Evolutionary conservation across 1,284 basidiomycete genomes (phyloP), one percentile per base, ranked within the genome.

Genomic region (Porogramme epimiltina): DNA sequence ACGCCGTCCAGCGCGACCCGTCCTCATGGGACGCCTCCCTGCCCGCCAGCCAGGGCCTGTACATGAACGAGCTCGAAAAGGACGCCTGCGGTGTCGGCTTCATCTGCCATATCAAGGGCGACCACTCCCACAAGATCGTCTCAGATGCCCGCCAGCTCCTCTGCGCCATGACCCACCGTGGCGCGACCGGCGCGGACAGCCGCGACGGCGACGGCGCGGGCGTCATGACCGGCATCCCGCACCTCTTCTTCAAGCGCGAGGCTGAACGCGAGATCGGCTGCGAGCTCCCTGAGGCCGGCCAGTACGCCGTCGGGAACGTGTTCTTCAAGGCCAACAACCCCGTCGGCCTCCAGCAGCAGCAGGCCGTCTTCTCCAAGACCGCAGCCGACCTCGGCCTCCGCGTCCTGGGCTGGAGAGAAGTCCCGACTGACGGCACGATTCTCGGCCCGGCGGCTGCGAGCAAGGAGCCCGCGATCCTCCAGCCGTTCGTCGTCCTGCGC

Each of bases 111-210:
- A 96, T 98, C 80, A 98, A 98, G 76, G 97, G 96, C 59, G 82
- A 92, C 73, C 84, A 87, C 39, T 86, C 79, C 65, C 95, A 98
- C 82, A 98, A 98, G 81, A 98, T 98, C 66, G 94, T 99, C 66
- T 95, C 95, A 63, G 96, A 98, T 83, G 96, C 95, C 54, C 88
- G 92, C 62, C 89, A 89, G 70, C 83, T 98, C 46, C 86, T 98
- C 45, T 98, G 95, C 68, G 95, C 96, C 68, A 98, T 98, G 95
- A 98, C 96, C 67, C 96, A 99, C 76, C 87, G 95, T 68, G 96
- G 97, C 60, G 97, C 96, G 37, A 95, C 92, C 55, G 96, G 97
- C 63, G 96, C 97, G 47, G 96, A 99, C 72, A 94, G 93, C 63
- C 87, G 96, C 56, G 97, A 99, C 70, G 96, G 97, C 59, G 96